Conservation (phyloP, 1,139 yeast genomes). For the Lodderomyces orthopsilosis region DNA sequence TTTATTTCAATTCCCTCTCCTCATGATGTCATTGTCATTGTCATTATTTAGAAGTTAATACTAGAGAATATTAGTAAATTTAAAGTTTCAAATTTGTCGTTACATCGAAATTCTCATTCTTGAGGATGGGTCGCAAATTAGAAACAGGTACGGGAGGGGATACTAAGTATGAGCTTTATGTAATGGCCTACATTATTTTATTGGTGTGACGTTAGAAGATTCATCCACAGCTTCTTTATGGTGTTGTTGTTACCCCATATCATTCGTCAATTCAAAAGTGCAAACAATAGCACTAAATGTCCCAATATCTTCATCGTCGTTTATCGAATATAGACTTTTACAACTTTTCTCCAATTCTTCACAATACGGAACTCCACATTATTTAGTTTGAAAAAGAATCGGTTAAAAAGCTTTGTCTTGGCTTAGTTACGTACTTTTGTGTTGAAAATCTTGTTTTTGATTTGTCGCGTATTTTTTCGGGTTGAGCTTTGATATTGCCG, state of each 20-base stretch:
- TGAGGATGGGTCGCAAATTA: too few species aligned
- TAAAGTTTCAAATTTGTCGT: neutral
- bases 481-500: too few species aligned
- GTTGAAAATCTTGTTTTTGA: neutral
- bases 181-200: neutral
- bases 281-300: too few species aligned
- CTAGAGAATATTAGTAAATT: neutral
- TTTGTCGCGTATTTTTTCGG: too few species aligned
- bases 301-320: neutral
- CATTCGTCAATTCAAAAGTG: too few species aligned
- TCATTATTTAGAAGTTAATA: neutral
- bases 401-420: neutral
- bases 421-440: neutral
- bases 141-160: too few species aligned
- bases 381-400: neutral
- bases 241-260: too few species aligned
- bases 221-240: too few species aligned
- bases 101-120: neutral
- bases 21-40: neutral
- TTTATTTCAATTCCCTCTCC: neutral
- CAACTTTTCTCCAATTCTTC: neutral
- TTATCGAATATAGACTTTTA: neutral
- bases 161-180: too few species aligned
- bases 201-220: too few species aligned
- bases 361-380: too few species aligned